Evolutionary conservation across 148 eudicot genomes (phyloP).

Genomic region (Rhododendron mucronatum): DNA sequence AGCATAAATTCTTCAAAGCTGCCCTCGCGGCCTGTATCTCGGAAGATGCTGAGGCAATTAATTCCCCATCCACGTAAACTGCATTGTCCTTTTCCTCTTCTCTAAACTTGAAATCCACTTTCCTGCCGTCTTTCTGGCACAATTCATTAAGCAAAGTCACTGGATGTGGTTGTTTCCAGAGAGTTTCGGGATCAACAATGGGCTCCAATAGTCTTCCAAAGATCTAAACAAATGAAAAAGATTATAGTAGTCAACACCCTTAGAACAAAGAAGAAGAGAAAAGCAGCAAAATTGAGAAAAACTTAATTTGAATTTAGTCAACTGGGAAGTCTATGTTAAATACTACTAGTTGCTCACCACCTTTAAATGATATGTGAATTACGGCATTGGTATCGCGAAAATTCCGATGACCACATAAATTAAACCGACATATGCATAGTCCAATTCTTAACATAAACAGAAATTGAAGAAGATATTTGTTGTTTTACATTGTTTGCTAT

Average conservation of each 20-base stretch:
- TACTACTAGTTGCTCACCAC: not conserved
- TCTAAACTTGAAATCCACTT: not conserved
- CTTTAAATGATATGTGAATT: not conserved
- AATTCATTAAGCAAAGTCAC: constrained; percentile 60
- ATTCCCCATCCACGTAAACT: constrained; percentile 38
- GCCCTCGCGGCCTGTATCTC: constrained; percentile 65
- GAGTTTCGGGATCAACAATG: constrained; percentile 49
- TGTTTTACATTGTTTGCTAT: not conserved
- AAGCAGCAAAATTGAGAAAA: not conserved
- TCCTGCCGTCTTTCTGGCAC: constrained; percentile 41
- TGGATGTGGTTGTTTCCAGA: constrained; percentile 67
- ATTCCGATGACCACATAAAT: not conserved
- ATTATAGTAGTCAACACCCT: not conserved
- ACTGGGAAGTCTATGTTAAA: not conserved
- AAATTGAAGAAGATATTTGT: too few relatives aligned
- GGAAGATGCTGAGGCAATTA: constrained; percentile 46
- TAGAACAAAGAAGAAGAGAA: not conserved
- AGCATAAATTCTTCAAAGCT: constrained; percentile 37
- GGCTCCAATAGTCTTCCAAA: constrained; percentile 64
- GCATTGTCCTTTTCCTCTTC: constrained; percentile 31
- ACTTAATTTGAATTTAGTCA: not conserved
- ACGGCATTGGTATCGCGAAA: not conserved
- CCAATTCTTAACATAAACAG: not conserved
- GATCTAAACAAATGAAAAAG: not conserved
- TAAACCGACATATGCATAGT: not conserved